A percentile compares a stretch with the other conserved stretches of the same genome.
Conservation (phyloP, 73 alveolate genomes). For the Breviolum minutum region DNA sequence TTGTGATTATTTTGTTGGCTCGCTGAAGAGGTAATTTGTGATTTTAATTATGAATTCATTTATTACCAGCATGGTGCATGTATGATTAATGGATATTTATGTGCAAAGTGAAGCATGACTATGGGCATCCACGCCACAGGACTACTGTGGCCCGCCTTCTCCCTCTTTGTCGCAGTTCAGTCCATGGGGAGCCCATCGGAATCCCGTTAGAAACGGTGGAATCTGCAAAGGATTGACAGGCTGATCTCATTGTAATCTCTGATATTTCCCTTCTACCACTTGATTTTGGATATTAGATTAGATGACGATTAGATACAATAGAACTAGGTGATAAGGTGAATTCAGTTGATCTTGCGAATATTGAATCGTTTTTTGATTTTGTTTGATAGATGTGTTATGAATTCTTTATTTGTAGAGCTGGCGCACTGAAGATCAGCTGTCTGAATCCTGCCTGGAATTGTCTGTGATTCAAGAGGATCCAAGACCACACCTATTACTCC, state of each 20-base stretch:
- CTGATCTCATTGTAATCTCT: background rate
- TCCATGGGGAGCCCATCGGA: background rate
- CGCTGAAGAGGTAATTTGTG: background rate
- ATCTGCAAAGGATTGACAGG: background rate
- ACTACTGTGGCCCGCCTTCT: conserved; percentile 29
- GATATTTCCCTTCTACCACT: too few species aligned
- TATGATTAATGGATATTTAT: too few species aligned
- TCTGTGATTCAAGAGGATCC: background rate
- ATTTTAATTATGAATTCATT: background rate
- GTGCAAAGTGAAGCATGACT: too few species aligned
- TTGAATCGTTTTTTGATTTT: too few species aligned
- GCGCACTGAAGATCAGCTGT: background rate
- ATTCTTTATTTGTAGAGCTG: too few species aligned
- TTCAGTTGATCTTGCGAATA: too few species aligned
- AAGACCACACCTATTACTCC: too few species aligned
- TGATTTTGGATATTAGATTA: too few species aligned
- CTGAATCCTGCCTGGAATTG: background rate
- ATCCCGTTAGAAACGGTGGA: background rate
- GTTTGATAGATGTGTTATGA: too few species aligned
- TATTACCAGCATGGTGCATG: background rate
- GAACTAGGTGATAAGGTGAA: too few species aligned
- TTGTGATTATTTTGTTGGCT: too few species aligned
- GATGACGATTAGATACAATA: too few species aligned
- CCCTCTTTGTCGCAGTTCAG: conserved; percentile 10
- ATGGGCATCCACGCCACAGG: background rate